phyloP scores from a whole-genome alignment of 1,139 yeast genomes.

The Geotrichum klebahnii region DNA sequence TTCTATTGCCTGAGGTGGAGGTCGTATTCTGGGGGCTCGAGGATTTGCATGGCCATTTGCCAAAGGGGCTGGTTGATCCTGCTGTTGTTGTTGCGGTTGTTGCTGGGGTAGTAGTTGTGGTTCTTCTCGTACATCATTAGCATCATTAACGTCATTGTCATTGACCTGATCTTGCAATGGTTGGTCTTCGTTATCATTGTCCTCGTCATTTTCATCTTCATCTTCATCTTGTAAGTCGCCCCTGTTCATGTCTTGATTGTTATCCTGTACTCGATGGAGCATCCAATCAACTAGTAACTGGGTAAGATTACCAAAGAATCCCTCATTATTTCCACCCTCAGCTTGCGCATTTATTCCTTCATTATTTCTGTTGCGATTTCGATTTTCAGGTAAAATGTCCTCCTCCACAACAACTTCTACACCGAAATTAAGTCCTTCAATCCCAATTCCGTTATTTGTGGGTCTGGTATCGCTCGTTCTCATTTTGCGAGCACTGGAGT shows the following conservation, averaged over 20 bases:
- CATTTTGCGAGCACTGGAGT: conserved; percentile 28
- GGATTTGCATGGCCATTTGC: conserved; percentile 13
- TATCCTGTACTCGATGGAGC: conserved; percentile 3
- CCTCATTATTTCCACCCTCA: conserved; percentile 6
- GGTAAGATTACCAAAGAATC: conserved; percentile 5
- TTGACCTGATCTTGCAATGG: neutral
- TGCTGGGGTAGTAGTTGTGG: neutral
- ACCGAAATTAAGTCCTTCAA: conserved; percentile 17
- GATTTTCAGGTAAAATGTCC: neutral
- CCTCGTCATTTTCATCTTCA: neutral
- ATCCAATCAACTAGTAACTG: conserved; percentile 1
- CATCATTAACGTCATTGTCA: neutral
- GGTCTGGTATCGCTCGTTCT: conserved; percentile 20
- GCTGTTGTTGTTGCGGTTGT: neutral
- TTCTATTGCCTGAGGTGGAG: conserved; percentile 26
- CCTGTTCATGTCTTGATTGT: neutral
- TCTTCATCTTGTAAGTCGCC: neutral
- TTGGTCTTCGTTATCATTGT: neutral
- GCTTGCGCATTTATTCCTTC: conserved; percentile 2
- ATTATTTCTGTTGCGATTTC: conserved; percentile 1
- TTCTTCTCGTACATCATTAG: neutral
- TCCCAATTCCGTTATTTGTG: neutral
- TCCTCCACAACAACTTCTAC: conserved; percentile 22
- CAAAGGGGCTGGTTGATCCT: neutral
- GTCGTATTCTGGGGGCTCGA: neutral